Evolutionary conservation across 139 green algal species (phyloP), one percentile per base, ranked within the genome.

Genomic region (Desmodesmus armatus): DNA sequence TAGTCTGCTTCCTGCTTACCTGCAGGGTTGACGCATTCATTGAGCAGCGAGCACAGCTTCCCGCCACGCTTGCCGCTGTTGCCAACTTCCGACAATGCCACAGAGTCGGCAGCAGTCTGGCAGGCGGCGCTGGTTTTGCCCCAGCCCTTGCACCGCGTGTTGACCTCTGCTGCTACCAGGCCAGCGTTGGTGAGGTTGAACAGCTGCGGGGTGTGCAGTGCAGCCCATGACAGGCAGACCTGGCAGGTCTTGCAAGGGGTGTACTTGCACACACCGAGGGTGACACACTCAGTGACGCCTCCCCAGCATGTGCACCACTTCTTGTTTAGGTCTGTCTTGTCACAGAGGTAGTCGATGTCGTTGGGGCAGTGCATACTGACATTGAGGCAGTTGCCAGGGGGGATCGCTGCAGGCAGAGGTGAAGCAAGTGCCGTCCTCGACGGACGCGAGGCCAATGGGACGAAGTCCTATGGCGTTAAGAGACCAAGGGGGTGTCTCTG

Each of bases 1-100:
- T n/a, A n/a, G n/a, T n/a, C n/a, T n/a, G n/a, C n/a, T n/a, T n/a
- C n/a, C n/a, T n/a, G n/a, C n/a, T n/a, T n/a, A n/a, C n/a, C n/a
- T n/a, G n/a, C n/a, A n/a, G n/a, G 60, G 60, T 69, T 69, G 60
- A 69, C 27, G n/a, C 60, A 78, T 78, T 78, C 70, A 11, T 47
- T 47, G 4, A 78, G 39, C 0, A 37, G 39, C 70, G 55, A 31
- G 40, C 70, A 78, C 5, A 78, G 55, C 3, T 21, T 25, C 1
- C 70, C 70, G 2, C 37, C 70, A 33, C 70, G 70, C 39, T 78
- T 78, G 70, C 70, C 70, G 37, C n/a, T 62, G 25, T 78, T 78
- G 39, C 70, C 70, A n/a, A 47, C 58, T 55, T 6, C 70, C 58
- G 27, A 29, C 6, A 69, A 37, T 27, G 31, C 15, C 15, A 27